Evolutionary conservation across 2,329 filamentous ascomycete species (phyloP).

Genomic region (Dissoconium aciculare): DNA sequence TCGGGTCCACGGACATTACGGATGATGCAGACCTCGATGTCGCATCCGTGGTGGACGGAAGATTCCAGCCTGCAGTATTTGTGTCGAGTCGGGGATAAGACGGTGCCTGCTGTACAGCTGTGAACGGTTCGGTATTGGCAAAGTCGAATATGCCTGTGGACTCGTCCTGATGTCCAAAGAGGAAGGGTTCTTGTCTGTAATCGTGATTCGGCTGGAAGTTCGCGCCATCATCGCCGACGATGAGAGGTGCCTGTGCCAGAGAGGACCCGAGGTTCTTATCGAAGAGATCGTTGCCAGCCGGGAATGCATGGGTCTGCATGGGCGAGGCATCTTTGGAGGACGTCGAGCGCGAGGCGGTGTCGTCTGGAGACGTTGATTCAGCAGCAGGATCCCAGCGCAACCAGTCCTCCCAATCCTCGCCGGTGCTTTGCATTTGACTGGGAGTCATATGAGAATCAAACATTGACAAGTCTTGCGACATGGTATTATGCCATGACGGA

Average conservation of each 20-base stretch:
- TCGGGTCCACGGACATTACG: constrained; percentile 13
- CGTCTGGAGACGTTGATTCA: constrained; percentile 22
- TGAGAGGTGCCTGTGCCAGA: constrained; percentile 12
- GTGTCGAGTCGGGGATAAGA: constrained; percentile 15
- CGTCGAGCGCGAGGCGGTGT: constrained; percentile 20
- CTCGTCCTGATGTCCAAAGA: constrained; percentile 16
- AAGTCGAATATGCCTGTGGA: constrained; percentile 19
- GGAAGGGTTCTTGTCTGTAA: constrained; percentile 14
- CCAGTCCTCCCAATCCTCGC: constrained; percentile 33
- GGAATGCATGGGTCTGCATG: constrained; percentile 19
- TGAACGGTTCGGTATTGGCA: constrained; percentile 10
- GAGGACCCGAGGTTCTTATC: not conserved
- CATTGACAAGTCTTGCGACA: too few species aligned
- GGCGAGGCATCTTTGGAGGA: constrained; percentile 25
- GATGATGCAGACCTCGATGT: constrained; percentile 12
- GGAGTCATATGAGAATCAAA: constrained; percentile 9
- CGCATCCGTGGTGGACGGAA: constrained; percentile 10
- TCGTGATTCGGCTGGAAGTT: constrained; percentile 13
- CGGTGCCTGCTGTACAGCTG: constrained; percentile 8
- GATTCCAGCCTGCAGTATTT: constrained; percentile 14
- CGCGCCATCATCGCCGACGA: constrained; percentile 21
- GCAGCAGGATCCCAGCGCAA: constrained; percentile 33
- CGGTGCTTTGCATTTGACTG: constrained; percentile 4
- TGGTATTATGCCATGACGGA: too few species aligned
- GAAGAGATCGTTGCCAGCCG: constrained; percentile 5